These are phyloP conservation scores for Rhodamnia argentea DNA, from an alignment of 345 rosid species.

Conservation along the genomic window DNA sequence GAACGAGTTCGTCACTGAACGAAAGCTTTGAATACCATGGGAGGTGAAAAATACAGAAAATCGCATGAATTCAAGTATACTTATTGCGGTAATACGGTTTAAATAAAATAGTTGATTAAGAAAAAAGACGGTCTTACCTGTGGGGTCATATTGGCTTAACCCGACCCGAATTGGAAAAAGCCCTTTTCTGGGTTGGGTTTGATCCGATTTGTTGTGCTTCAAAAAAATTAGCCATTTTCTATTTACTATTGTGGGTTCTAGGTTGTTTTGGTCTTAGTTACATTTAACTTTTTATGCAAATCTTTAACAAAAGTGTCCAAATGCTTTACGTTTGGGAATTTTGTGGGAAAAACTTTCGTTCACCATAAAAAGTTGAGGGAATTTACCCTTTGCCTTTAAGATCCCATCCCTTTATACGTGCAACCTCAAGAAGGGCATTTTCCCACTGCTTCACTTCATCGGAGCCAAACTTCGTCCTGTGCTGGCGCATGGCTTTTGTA, in stretches of 20 bases:
- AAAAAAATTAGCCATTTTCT: not conserved
- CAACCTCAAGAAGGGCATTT: not conserved
- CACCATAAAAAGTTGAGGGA: not conserved
- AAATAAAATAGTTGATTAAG: not conserved
- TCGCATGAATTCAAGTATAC: not conserved
- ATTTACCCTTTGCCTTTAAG: not conserved
- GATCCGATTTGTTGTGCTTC: not conserved
- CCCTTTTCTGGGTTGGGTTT: not conserved
- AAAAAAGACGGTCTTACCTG: not conserved
- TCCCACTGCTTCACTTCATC: not conserved
- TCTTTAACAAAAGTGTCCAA: not conserved
- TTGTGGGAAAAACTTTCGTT: not conserved
- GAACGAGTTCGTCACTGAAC: not conserved
- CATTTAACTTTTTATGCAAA: not conserved
- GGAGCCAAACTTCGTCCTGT: not conserved
- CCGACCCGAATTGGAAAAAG: not conserved
- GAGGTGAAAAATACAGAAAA: not conserved
- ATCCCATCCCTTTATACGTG: not conserved
- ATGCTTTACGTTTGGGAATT: not conserved
- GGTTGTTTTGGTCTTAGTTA: not conserved
- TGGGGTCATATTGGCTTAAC: not conserved
- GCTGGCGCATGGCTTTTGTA: not conserved
- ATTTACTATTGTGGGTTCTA: not conserved
- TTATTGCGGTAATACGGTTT: not conserved
- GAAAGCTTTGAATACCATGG: not conserved